Evolutionary conservation across 1,139 yeast species (phyloP), one percentile per base, ranked within the genome.

Genomic region (Yamadazyma atlantica): DNA sequence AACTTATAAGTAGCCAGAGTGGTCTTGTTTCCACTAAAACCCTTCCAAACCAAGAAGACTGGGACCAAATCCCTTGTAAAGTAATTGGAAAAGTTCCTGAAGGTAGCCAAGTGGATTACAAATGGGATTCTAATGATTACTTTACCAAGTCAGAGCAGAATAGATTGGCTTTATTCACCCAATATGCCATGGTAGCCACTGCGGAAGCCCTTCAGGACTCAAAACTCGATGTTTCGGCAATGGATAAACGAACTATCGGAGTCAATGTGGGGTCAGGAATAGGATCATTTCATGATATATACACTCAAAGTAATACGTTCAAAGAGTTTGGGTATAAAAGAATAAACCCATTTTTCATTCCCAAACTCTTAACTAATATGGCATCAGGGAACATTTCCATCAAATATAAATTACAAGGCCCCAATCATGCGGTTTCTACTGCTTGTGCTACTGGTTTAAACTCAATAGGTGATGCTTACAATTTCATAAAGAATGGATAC

Each of bases 371-470:
- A 36, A 78, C 86, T 35, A 94, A 92, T 59, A 94, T 94, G 97
- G 96, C 96, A 0, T 89, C 92, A 0, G 97, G 98, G 2, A 84
- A 89, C 48, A 77, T 92, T 4, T 84, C 96, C 4, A 90, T 92
- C 41, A 74, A 78, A 47, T 78, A 81, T 53, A 84, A 85, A 2
- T 63, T 88, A 24, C 68, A 75, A 49, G 99, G 98, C 0, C 96
- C 96, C 2, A 79, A 86, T 39, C 96, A 89, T 56, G 69, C 96
- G 0, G 94, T 83, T 0, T 78, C 96, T 1, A 89, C 97, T 0
- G 98, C 98, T 0, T 94, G 99, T 66, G 96, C 98, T 3, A 89
- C 98, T 0, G 99, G 99, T 0, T 77, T 86, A 22, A 95, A 92
- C 55, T 78, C 97, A 0, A 82, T 94, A 39, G 97, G 98, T 2